Conservation (phyloP, 768 basidiomycete genomes). For the Ephemerocybe angulata region DNA sequence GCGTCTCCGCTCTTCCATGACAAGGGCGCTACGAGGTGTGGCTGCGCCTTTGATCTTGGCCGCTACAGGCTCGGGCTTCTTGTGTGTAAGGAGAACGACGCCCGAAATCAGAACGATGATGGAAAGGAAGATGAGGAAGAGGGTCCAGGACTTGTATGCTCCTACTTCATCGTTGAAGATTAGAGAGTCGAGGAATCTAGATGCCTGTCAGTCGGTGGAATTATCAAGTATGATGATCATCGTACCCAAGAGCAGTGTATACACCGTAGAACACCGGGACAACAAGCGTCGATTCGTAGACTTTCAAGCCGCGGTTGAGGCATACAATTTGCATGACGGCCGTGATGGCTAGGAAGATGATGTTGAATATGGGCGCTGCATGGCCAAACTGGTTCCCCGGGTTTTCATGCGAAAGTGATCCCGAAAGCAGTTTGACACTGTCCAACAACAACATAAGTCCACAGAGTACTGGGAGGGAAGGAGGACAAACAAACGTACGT, state of each 20-base stretch:
- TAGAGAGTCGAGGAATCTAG: conserved; percentile 46
- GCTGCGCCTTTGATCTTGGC: conserved; percentile 31
- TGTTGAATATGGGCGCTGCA: conserved; percentile 73
- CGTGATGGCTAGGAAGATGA: conserved; percentile 61
- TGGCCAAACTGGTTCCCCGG: conserved; percentile 87
- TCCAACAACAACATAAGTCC: background rate
- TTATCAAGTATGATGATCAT: background rate
- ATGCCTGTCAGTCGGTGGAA: background rate
- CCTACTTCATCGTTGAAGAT: conserved; percentile 85
- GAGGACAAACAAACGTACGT: conserved; percentile 42
- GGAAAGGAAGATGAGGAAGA: conserved; percentile 84
- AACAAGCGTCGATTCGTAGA: conserved; percentile 87
- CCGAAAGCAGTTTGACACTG: conserved; percentile 79
- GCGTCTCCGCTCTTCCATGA: conserved; percentile 17
- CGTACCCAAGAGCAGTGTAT: conserved; percentile 79
- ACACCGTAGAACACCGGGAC: conserved; percentile 95
- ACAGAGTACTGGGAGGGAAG: background rate
- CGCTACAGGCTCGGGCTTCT: conserved; percentile 68
- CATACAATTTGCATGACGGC: conserved; percentile 90
- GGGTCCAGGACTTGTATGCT: conserved; percentile 84
- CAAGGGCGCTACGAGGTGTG: conserved; percentile 24
- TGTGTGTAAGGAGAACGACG: conserved; percentile 90
- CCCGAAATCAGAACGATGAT: conserved; percentile 85
- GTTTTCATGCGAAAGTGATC: conserved; percentile 73
- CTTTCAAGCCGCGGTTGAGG: conserved; percentile 83